These are phyloP conservation scores for Eucalyptus marginata DNA, from an alignment of 345 rosid genomes.

Conservation along the genomic window DNA sequence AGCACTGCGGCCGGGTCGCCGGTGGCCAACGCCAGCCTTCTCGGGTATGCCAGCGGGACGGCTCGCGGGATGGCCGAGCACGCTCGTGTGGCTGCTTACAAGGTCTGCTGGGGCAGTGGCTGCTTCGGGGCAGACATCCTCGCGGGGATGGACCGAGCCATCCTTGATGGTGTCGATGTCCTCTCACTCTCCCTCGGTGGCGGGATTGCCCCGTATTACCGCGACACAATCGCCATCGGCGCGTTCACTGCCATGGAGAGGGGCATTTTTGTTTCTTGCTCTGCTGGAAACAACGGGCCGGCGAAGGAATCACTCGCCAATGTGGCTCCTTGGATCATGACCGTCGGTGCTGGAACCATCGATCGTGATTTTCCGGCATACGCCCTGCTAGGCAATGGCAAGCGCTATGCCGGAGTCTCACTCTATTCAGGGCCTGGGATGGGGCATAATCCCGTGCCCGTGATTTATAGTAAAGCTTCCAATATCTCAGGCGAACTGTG, in stretches of 20 bases:
- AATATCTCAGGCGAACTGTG: conserved; percentile 43
- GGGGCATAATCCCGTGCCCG: conserved; percentile 42
- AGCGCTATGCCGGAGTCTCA: conserved; percentile 43
- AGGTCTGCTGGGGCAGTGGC: conserved; percentile 71
- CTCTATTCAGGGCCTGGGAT: conserved; percentile 62
- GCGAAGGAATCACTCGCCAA: conserved; percentile 42
- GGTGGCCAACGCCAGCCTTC: conserved; percentile 59
- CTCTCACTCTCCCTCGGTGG: conserved; percentile 86
- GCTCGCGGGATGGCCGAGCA: conserved; percentile 79
- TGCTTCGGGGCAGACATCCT: conserved; percentile 81
- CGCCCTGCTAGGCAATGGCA: conserved; percentile 38
- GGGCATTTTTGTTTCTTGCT: conserved; percentile 76
- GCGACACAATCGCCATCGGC: conserved; percentile 70
- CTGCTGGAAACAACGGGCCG: conserved; percentile 90
- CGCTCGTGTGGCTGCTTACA: conserved; percentile 74
- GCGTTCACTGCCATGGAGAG: conserved; percentile 67
- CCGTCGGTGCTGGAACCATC: conserved; percentile 86
- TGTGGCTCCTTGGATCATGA: conserved; percentile 92
- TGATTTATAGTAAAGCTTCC: conserved; percentile 39
- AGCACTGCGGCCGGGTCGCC: conserved; percentile 75
- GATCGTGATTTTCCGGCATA: conserved; percentile 81
- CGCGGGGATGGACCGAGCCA: conserved; percentile 83
- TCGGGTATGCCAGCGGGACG: conserved; percentile 73
- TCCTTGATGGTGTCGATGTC: conserved; percentile 75
- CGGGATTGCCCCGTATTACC: conserved; percentile 55